These are phyloP conservation scores for Cryptosporidium parvum DNA, from an alignment of 169 alveolate genomes.

Conservation along the genomic window DNA sequence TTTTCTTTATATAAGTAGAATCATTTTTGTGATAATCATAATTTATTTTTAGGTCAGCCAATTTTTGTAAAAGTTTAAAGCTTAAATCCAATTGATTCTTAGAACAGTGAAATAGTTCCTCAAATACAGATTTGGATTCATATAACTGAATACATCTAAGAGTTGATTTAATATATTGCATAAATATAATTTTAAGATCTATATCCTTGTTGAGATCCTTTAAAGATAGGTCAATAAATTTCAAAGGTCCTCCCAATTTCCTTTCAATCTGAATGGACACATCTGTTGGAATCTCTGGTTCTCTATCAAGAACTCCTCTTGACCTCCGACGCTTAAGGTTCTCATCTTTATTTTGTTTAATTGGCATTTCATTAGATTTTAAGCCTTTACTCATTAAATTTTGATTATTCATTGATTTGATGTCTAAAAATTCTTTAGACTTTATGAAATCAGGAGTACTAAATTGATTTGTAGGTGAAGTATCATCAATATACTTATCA, in stretches of 20 bases:
- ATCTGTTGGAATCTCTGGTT: constrained; percentile 25
- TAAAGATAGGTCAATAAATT: neutral
- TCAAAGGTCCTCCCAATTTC: constrained; percentile 33
- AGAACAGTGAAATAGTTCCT: constrained; percentile 33
- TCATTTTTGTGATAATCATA: constrained; percentile 3
- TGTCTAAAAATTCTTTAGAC: neutral
- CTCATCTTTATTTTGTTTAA: neutral
- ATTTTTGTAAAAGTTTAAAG: constrained; percentile 2
- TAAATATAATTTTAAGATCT: neutral
- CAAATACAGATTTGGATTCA: constrained; percentile 3
- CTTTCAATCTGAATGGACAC: constrained; percentile 21
- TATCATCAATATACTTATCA: neutral
- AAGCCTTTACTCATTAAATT: neutral
- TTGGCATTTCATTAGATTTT: neutral
- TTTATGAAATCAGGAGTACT: neutral
- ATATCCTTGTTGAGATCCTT: neutral
- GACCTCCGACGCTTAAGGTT: neutral
- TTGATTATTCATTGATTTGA: neutral
- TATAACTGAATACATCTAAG: constrained; percentile 14
- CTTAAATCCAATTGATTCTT: constrained; percentile 6
- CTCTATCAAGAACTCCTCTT: constrained; percentile 15
- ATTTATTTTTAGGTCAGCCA: neutral
- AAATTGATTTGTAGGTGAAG: neutral
- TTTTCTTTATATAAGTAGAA: neutral
- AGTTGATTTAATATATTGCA: neutral